These are phyloP conservation scores for Ganoderma resinaceum DNA, from an alignment of 1,284 basidiomycete genomes.

Conservation along the genomic window DNA sequence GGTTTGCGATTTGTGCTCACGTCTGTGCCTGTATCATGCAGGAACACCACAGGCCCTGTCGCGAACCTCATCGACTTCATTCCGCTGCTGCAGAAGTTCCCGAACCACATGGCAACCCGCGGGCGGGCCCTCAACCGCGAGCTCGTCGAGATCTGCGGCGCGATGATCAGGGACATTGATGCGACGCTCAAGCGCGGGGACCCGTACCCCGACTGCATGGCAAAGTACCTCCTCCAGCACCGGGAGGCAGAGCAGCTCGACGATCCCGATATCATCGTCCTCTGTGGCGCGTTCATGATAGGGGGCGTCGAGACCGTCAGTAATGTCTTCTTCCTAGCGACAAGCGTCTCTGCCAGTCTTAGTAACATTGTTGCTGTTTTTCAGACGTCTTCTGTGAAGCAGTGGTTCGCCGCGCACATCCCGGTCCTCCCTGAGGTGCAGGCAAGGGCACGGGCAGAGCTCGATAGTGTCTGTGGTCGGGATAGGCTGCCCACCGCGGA, in stretches of 20 bases:
- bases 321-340: background rate
- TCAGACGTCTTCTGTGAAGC: constrained; percentile 32
- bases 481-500: constrained; percentile 24
- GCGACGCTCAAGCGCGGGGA: constrained; percentile 34
- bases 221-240: constrained; percentile 45
- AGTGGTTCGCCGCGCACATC: constrained; percentile 34
- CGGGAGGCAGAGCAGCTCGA: constrained; percentile 41
- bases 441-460: constrained; percentile 21
- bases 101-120: constrained; percentile 41
- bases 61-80: constrained; percentile 51
- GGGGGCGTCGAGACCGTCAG: constrained; percentile 51
- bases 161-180: constrained; percentile 34
- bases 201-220: constrained; percentile 40
- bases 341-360: background rate
- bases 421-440: constrained; percentile 30
- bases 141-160: constrained; percentile 40
- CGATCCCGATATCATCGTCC: constrained; percentile 8
- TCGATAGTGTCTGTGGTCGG: constrained; percentile 26
- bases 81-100: constrained; percentile 45
- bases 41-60: constrained; percentile 41
- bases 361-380: background rate
- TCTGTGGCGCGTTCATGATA: constrained; percentile 41
- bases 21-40: background rate
- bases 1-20: background rate
- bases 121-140: constrained; percentile 44